Percentiles rank a stretch among this genome's conserved stretches.
Conservation (phyloP, 129 eudicot species). For the Artemisia argyi region DNA sequence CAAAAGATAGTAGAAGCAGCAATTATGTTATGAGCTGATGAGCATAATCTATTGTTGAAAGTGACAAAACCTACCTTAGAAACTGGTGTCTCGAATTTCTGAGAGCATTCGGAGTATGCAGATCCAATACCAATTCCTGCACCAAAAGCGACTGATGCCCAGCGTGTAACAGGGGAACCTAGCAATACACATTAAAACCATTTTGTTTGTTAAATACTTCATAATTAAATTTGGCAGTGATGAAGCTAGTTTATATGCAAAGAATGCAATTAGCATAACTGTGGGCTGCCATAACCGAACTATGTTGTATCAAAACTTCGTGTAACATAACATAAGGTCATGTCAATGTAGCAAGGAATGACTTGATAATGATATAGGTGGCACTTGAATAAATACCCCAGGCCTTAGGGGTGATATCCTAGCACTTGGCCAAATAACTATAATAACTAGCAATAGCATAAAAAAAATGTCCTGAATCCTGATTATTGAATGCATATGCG, state of each 20-base stretch:
- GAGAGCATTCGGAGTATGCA: conserved; percentile 89
- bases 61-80: conserved; percentile 40
- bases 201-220: background rate
- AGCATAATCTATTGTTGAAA: background rate
- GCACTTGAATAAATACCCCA: background rate
- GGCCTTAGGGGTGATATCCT: background rate
- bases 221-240: background rate
- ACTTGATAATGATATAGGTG: background rate
- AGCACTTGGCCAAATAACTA: background rate
- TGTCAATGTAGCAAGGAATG: background rate
- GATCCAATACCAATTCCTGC: conserved; percentile 95
- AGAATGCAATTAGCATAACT: too few species aligned
- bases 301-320: too few species aligned
- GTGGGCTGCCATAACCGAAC: too few species aligned
- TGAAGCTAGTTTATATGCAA: too few species aligned
- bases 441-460: too few species aligned
- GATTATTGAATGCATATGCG: too few species aligned
- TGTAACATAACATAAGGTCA: background rate
- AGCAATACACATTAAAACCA: conserved; percentile 15
- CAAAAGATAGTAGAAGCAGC: background rate
- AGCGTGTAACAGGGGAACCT: conserved; percentile 90
- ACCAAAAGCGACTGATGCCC: conserved; percentile 95
- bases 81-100: conserved; percentile 48
- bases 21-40: background rate
- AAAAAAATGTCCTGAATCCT: too few species aligned